A percentile compares a stretch with the other conserved stretches of the same genome.
Evolutionary conservation across 1,284 basidiomycete genomes (phyloP).

Genomic region (Rugosomyces carneus): DNA sequence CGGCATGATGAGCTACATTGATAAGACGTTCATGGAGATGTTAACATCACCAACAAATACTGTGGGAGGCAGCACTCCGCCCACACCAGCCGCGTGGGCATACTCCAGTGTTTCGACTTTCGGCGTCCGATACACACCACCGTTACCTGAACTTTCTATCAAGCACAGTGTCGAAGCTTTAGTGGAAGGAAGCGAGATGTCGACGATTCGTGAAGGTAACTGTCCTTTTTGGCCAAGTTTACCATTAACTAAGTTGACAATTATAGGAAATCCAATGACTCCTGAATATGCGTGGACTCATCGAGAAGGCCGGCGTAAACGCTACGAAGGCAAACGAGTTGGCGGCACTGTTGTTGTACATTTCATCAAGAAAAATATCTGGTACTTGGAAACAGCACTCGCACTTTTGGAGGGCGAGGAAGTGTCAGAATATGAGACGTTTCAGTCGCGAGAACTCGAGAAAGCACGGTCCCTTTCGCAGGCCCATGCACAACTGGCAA

Average conservation of each 20-base stretch:
- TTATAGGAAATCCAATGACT: conserved; percentile 46
- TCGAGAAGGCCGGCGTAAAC: conserved; percentile 62
- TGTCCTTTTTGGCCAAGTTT: background rate
- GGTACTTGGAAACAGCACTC: conserved; percentile 92
- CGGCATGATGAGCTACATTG: conserved; percentile 37
- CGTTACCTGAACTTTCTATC: conserved; percentile 60
- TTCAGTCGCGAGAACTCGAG: conserved; percentile 22
- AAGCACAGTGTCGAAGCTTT: conserved; percentile 85
- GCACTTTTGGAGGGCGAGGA: conserved; percentile 80
- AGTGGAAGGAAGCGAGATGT: conserved; percentile 87
- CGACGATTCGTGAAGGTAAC: conserved; percentile 55
- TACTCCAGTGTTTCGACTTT: conserved; percentile 87
- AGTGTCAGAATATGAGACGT: conserved; percentile 34
- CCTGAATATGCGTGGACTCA: conserved; percentile 59
- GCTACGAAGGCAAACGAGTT: conserved; percentile 65
- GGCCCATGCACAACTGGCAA: conserved; percentile 10
- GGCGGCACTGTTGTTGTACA: conserved; percentile 96
- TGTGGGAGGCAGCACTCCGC: conserved; percentile 20
- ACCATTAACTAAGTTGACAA: conserved; percentile 1
- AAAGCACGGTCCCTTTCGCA: conserved; percentile 11
- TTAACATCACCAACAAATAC: conserved; percentile 17
- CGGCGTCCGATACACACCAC: conserved; percentile 72
- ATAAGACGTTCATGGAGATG: conserved; percentile 30
- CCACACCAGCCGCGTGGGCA: conserved; percentile 56
- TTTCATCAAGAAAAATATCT: conserved; percentile 94